Evolutionary conservation across 495 filamentous ascomycete species (phyloP).

Genomic region (Hypoxylon crocopeplum): DNA sequence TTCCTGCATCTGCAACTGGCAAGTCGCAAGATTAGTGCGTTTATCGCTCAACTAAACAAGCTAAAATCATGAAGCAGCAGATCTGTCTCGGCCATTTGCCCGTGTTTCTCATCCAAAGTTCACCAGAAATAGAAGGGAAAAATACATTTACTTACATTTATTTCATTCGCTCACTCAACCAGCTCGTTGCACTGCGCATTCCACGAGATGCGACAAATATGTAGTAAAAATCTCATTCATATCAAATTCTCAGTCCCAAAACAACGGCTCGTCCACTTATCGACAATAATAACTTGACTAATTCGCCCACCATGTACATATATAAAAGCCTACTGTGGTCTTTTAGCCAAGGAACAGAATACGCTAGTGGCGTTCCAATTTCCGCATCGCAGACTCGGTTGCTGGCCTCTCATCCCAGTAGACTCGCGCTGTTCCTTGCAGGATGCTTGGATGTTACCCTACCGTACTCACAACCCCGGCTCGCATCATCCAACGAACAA

Average conservation of each 20-base stretch:
- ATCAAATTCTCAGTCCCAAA: too few relatives aligned
- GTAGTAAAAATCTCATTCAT: too few relatives aligned
- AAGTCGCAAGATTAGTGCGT: constrained; percentile 2
- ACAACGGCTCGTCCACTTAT: too few relatives aligned
- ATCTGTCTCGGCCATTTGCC: too few relatives aligned
- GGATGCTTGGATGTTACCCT: constrained; percentile 28
- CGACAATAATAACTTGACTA: too few relatives aligned
- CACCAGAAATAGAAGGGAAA: too few relatives aligned
- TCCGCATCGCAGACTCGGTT: constrained; percentile 27
- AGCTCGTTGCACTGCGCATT: too few relatives aligned
- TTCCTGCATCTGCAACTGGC: constrained; percentile 33
- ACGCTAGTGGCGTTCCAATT: constrained; percentile 40
- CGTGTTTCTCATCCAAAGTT: too few relatives aligned
- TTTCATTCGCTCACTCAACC: too few relatives aligned
- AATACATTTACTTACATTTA: too few relatives aligned
- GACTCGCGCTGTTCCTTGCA: constrained; percentile 34
- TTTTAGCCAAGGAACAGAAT: constrained; percentile 27
- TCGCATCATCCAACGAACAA: constrained; percentile 31
- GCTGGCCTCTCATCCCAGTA: constrained; percentile 21
- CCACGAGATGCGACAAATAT: too few relatives aligned
- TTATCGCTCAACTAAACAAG: background rate
- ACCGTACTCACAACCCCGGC: constrained; percentile 23
- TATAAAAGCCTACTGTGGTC: constrained; percentile 12
- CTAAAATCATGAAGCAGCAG: background rate
- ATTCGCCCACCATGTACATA: too few relatives aligned